Evolutionary conservation across 2,329 filamentous ascomycete genomes (phyloP).

Genomic region (Mariannaea sp.): DNA sequence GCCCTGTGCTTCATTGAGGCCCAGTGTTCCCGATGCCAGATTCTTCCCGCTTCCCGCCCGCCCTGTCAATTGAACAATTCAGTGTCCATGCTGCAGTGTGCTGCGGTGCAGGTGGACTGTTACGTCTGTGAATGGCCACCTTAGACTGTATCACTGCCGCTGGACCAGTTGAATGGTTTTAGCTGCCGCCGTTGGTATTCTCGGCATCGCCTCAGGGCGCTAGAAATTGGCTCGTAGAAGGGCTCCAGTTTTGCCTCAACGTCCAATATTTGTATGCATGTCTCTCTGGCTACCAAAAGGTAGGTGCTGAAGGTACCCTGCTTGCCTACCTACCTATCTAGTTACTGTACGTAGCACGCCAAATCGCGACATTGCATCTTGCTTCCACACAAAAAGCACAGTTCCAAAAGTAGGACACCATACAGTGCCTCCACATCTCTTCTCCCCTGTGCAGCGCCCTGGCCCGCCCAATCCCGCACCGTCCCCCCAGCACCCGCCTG

Average conservation of each 20-base stretch:
- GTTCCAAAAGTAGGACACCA: background rate
- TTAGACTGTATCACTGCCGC: conserved; percentile 1
- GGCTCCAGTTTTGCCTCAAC: too few relatives aligned
- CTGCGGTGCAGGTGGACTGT: too few relatives aligned
- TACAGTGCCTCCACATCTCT: conserved; percentile 21
- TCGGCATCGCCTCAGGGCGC: conserved; percentile 23
- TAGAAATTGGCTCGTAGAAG: conserved; percentile 3
- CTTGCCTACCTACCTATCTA: too few relatives aligned
- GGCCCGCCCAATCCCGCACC: conserved; percentile 25
- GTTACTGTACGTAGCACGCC: too few relatives aligned
- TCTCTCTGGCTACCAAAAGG: too few relatives aligned
- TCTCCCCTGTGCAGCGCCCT: conserved; percentile 11
- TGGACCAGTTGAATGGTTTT: conserved; percentile 17
- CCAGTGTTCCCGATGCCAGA: conserved; percentile 7
- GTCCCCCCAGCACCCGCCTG: conserved; percentile 21
- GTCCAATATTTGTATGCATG: too few relatives aligned
- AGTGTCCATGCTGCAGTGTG: background rate
- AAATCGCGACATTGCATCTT: too few relatives aligned
- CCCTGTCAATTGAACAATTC: too few relatives aligned
- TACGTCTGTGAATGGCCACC: background rate
- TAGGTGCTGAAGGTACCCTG: too few relatives aligned
- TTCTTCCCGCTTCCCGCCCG: background rate
- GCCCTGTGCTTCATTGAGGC: background rate
- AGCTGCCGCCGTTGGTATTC: conserved; percentile 33
- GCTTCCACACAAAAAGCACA: conserved; percentile 5